These are phyloP conservation scores for Boletus rex-veris DNA, from an alignment of 768 basidiomycete species.

Conservation along the genomic window DNA sequence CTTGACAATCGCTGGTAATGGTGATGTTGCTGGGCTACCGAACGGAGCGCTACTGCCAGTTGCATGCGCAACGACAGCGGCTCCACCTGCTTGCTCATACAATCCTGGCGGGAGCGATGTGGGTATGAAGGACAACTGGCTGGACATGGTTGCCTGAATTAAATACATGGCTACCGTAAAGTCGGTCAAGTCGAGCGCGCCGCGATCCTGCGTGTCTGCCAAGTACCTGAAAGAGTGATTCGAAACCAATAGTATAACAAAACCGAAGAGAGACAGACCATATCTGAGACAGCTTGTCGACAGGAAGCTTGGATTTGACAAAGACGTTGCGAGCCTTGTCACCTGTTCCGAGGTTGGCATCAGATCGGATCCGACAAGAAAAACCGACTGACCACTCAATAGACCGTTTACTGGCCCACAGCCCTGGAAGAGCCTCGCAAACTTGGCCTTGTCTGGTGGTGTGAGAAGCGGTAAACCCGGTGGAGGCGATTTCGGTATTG, in stretches of 20 bases:
- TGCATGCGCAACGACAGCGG: slow-evolving; percentile 43
- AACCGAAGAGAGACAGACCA: slow-evolving; percentile 53
- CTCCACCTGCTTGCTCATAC: slow-evolving; percentile 75
- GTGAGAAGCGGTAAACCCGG: slow-evolving; percentile 63
- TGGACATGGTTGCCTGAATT: slow-evolving; percentile 89
- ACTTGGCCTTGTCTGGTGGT: slow-evolving; percentile 81
- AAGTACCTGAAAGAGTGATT: slow-evolving; percentile 59
- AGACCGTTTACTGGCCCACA: slow-evolving; percentile 73
- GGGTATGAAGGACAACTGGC: slow-evolving; percentile 68
- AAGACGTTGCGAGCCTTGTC: slow-evolving; percentile 90
- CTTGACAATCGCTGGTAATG: slow-evolving; percentile 45
- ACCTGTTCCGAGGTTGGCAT: slow-evolving; percentile 35
- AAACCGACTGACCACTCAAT: slow-evolving; percentile 59
- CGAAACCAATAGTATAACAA: neutral
- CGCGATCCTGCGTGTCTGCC: slow-evolving; percentile 92
- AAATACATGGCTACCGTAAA: slow-evolving; percentile 97
- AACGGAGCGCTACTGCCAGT: slow-evolving; percentile 59
- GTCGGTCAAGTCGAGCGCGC: slow-evolving; percentile 82
- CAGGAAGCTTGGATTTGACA: slow-evolving; percentile 82
- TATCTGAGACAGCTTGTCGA: slow-evolving; percentile 87
- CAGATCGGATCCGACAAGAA: neutral
- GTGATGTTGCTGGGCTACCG: slow-evolving; percentile 51
- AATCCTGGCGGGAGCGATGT: slow-evolving; percentile 73
- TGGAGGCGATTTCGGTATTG: slow-evolving; percentile 61
- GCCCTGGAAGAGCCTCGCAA: slow-evolving; percentile 70